Percentiles rank a stretch among this genome's conserved stretches.
phyloP scores from a whole-genome alignment of 805 yeast species.

The Nakazawaea ernobii region DNA sequence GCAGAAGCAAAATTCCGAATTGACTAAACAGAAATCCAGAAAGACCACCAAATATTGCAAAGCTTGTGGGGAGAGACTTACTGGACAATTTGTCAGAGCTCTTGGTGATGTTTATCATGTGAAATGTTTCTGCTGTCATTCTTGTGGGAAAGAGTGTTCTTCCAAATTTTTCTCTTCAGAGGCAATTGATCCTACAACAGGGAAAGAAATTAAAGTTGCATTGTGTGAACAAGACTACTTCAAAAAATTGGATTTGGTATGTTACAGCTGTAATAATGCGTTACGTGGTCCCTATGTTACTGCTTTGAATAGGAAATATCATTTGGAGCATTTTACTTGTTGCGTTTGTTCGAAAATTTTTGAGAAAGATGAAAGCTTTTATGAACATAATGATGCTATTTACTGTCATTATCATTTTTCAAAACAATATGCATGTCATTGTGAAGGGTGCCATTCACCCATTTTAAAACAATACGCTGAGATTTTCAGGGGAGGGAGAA shows the following conservation, averaged over 20 bases:
- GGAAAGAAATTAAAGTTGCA: constrained; percentile 40
- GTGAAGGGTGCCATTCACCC: constrained; percentile 91
- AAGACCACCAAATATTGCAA: constrained; percentile 37
- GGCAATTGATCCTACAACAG: constrained; percentile 21
- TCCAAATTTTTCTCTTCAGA: constrained; percentile 86
- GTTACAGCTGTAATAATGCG: constrained; percentile 79
- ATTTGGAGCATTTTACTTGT: constrained; percentile 93
- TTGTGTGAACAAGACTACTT: constrained; percentile 93
- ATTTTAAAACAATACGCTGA: constrained; percentile 94
- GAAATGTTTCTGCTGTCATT: constrained; percentile 81
- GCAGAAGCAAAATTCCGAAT: background rate
- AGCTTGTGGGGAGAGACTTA: constrained; percentile 45
- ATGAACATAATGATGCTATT: constrained; percentile 75
- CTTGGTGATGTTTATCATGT: constrained; percentile 75
- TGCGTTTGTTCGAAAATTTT: constrained; percentile 79
- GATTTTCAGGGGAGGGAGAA: constrained; percentile 81
- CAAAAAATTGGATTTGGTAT: constrained; percentile 76
- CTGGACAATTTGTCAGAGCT: constrained; percentile 84
- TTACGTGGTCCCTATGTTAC: constrained; percentile 90
- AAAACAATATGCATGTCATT: constrained; percentile 75
- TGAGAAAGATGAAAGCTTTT: constrained; percentile 87
- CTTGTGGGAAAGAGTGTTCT: constrained; percentile 77
- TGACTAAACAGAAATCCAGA: constrained; percentile 6
- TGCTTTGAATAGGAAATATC: constrained; percentile 87
- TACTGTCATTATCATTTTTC: constrained; percentile 93